Conservation (phyloP, 495 filamentous ascomycete genomes). For the Neurospora sp. region DNA sequence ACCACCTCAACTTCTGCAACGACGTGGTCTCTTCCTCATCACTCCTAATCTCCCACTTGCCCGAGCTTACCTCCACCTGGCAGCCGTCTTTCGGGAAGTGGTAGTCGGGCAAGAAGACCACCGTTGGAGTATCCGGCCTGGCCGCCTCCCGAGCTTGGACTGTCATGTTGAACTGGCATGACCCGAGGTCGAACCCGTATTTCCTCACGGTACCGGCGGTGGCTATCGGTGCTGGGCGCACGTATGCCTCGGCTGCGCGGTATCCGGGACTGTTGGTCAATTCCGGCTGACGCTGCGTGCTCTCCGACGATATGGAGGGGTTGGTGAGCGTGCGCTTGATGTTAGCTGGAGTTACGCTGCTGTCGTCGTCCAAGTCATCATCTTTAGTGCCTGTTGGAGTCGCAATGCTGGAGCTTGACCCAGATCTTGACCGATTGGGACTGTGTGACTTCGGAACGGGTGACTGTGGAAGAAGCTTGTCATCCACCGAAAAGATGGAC, state of each 20-base stretch:
- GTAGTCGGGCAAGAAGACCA: conserved; percentile 82
- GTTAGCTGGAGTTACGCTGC: conserved; percentile 54
- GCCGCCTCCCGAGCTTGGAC: conserved; percentile 44
- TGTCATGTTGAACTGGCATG: conserved; percentile 60
- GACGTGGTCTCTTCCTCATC: conserved; percentile 56
- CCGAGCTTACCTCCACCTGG: conserved; percentile 63
- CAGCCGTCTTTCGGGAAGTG: conserved; percentile 75
- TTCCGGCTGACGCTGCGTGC: conserved; percentile 40
- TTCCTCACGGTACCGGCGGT: conserved; percentile 56
- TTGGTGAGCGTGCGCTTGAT: conserved; percentile 62
- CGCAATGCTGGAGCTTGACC: background rate
- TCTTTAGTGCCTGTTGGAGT: background rate
- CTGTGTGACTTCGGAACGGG: conserved; percentile 29
- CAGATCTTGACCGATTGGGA: conserved; percentile 25
- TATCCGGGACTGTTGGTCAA: conserved; percentile 55
- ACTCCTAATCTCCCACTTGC: conserved; percentile 76
- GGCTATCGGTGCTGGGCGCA: conserved; percentile 73
- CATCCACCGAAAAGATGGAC: conserved; percentile 78
- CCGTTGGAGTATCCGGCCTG: conserved; percentile 56
- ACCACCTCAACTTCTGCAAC: conserved; percentile 74
- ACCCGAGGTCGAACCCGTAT: conserved; percentile 71
- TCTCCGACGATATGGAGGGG: conserved; percentile 56
- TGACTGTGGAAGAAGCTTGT: conserved; percentile 54
- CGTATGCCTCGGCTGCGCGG: conserved; percentile 83
- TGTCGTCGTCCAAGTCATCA: conserved; percentile 34